A percentile compares a stretch with the other conserved stretches of the same genome.
phyloP scores from a whole-genome alignment of 2,329 filamentous ascomycete species.

The Sclerotinia sclerotiorum region DNA sequence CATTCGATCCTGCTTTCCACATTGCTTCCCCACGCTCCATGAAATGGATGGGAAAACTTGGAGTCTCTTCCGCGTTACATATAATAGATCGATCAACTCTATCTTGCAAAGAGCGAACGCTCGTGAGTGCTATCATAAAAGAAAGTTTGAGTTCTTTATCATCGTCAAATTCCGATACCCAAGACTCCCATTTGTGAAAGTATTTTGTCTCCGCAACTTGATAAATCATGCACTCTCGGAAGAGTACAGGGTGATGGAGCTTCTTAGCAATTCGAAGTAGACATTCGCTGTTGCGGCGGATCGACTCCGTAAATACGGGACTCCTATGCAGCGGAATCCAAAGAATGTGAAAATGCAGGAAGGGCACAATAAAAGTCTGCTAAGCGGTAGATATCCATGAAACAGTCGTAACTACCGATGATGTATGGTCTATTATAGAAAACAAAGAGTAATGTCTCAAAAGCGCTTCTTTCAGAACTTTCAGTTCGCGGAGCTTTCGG shows the following conservation, averaged over 20 bases:
- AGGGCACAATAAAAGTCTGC: constrained; percentile 27
- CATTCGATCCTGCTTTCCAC: not conserved
- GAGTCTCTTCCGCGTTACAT: too few species aligned
- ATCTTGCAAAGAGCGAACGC: not conserved
- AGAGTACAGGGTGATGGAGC: constrained; percentile 15
- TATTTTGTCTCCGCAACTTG: not conserved
- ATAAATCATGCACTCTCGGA: constrained; percentile 19
- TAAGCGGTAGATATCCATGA: constrained; percentile 21
- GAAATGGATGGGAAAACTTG: too few species aligned
- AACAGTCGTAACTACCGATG: not conserved
- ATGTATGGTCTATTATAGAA: constrained; percentile 26
- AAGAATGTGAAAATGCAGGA: constrained; percentile 10
- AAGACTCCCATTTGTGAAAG: not conserved
- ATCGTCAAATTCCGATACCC: not conserved
- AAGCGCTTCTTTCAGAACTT: not conserved
- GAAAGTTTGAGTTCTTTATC: not conserved
- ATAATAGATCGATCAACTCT: not conserved
- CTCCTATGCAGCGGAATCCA: not conserved
- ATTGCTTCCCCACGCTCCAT: not conserved
- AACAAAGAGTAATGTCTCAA: constrained; percentile 26
- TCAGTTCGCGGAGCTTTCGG: not conserved
- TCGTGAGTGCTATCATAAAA: not conserved
- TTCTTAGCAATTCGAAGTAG: constrained; percentile 6
- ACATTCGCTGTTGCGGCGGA: not conserved
- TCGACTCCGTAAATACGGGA: not conserved